Percentiles rank a stretch among this genome's conserved stretches.
phyloP scores from a whole-genome alignment of 345 rosid genomes.

The Bruguiera gymnorhiza region DNA sequence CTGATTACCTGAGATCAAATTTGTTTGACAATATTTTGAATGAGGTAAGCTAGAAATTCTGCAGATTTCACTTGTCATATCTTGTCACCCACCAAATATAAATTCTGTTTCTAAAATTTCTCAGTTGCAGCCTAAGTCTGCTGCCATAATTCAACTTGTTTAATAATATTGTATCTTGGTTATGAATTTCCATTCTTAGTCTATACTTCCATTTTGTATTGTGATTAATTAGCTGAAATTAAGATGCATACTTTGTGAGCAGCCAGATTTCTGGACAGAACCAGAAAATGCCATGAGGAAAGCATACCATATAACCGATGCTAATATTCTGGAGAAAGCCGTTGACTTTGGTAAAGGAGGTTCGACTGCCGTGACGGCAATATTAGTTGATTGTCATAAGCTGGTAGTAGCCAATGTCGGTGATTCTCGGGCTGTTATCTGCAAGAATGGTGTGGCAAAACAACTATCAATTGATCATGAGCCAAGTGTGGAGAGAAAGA shows the following conservation, averaged over 20 bases:
- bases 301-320: slow-evolving; percentile 69
- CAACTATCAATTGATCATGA: slow-evolving; percentile 91
- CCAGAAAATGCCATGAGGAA: slow-evolving; percentile 68
- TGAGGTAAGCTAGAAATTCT: slow-evolving; percentile 44
- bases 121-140: not conserved
- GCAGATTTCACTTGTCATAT: not conserved
- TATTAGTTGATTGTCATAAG: slow-evolving; percentile 65
- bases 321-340: slow-evolving; percentile 59
- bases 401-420: slow-evolving; percentile 90
- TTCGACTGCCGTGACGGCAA: slow-evolving; percentile 92
- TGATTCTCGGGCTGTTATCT: slow-evolving; percentile 85
- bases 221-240: not conserved
- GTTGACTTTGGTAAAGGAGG: slow-evolving; percentile 81
- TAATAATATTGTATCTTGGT: not conserved
- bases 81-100: not conserved
- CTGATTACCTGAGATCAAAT: slow-evolving; percentile 66
- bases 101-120: not conserved
- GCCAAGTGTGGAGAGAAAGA: slow-evolving; percentile 60
- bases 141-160: no score
- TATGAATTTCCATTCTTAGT: not conserved
- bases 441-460: slow-evolving; percentile 63
- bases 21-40: slow-evolving; percentile 77
- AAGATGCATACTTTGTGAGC: slow-evolving; percentile 10
- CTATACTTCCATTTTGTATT: not conserved
- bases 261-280: slow-evolving; percentile 74